phyloP scores from a whole-genome alignment of 768 basidiomycete species.

The Leccinum broughii region DNA sequence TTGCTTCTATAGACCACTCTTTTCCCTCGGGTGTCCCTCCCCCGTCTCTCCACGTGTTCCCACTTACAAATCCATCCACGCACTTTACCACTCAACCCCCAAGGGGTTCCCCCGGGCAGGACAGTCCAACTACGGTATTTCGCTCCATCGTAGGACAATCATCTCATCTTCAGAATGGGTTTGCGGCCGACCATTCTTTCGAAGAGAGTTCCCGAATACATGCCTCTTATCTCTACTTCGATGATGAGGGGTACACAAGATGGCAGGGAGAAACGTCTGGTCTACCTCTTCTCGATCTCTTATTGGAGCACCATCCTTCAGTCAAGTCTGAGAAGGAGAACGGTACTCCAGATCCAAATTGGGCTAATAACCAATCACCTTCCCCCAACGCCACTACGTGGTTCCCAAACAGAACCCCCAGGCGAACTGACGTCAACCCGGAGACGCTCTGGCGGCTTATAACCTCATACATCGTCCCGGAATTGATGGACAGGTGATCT shows the following conservation, averaged over 20 bases:
- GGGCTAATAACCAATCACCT: slow-evolving; percentile 34
- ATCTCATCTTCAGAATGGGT: slow-evolving; percentile 27
- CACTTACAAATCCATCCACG: slow-evolving; percentile 78
- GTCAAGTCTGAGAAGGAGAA: slow-evolving; percentile 37
- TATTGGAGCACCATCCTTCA: slow-evolving; percentile 68
- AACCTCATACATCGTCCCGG: slow-evolving; percentile 82
- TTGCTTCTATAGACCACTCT: slow-evolving; percentile 40
- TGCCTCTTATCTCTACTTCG: slow-evolving; percentile 82
- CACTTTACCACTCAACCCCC: slow-evolving; percentile 60
- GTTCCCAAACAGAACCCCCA: slow-evolving; percentile 82
- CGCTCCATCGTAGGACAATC: slow-evolving; percentile 40
- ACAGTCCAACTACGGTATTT: slow-evolving; percentile 45
- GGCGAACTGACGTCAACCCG: slow-evolving; percentile 78
- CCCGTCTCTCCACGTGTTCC: slow-evolving; percentile 73
- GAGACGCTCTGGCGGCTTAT: slow-evolving; percentile 86
- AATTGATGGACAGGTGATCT: slow-evolving; percentile 88
- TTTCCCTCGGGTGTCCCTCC: slow-evolving; percentile 69
- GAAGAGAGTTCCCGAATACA: slow-evolving; percentile 66
- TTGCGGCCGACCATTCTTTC: slow-evolving; percentile 43
- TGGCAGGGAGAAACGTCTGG: slow-evolving; percentile 96
- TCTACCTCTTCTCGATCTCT: slow-evolving; percentile 80
- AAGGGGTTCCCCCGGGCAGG: slow-evolving; percentile 44
- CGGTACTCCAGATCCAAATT: slow-evolving; percentile 25
- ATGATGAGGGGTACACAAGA: slow-evolving; percentile 83
- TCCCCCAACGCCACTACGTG: slow-evolving; percentile 50